Base-by-base conservation (phyloP, 306 rosid species). In the Rosa rugosa region DNA sequence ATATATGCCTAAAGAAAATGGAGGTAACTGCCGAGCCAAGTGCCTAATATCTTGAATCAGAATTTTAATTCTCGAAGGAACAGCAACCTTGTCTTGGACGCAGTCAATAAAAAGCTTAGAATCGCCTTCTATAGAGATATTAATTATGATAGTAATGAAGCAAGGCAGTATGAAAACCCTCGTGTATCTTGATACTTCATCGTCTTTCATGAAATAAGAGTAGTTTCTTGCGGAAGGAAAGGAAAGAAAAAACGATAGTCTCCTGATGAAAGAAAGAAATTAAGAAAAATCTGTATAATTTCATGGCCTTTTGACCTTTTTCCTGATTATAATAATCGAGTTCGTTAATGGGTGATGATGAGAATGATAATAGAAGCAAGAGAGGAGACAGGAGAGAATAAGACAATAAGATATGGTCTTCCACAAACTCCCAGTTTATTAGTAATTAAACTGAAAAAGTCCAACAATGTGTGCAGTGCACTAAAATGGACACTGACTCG, bases 401-500 rank as follows among this genome's bases (percentile, higher is more conserved):
- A 18, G 27, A 16, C 27, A 66, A 17, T 18, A 68, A 18, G 72
- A 68, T n/a, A 41, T 20, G 49, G 72, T 68, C 50, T 68, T 68
- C 50, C 50, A 68, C 72, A 41, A 68, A 65, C 50, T 68, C 51
- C 31, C 34, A 20, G n/a, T 42, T 68, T 68, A 40, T 68, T 68
- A 68, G 17, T 20, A 10, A 40, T 68, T 20, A 68, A 68, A 20
- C 44, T 0, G 16, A 68, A 41, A 41, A 27, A 67, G 50, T 68
- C 72, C 72, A 38, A 68, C 31, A 68, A 42, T 20, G 72, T 10
- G 72, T 68, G 49, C 50, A 9, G 50, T 9, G 72, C 51, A 68
- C 49, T 20, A n/a, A n/a, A 4, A 17, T 40, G 72, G 50, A n/a
- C 50, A 68, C 31, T 38, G 27, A 41, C 72, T 16, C 17, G 2